Evolutionary conservation across 371 early-diverging fungal genomes (phyloP), one percentile per base, ranked within the genome.

Genomic region (Chytridium lagenaria): DNA sequence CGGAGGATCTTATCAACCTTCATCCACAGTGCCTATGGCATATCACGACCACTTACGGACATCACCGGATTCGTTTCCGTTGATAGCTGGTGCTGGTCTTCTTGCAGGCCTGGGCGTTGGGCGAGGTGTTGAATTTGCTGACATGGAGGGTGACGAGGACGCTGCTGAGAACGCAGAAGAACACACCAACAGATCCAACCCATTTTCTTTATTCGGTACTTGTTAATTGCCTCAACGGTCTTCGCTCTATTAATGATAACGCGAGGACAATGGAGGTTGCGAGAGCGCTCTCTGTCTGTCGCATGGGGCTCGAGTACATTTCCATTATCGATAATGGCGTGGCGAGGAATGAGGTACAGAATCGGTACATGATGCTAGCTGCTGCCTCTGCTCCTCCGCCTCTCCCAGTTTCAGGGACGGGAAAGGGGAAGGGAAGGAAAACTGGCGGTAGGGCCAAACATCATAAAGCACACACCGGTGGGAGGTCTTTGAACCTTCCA

Each of bases 281-380:
- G 10, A 44, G 71, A 19, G 76, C 70, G 12, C 33, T 76, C 39
- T 34, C 70, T 39, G 76, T 67, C 30, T 76, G 76, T 49, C 71
- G 67, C 23, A 36, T 71, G 49, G 76, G 76, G 16, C 33, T 76
- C 44, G 76, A 76, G 23, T 76, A 70, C 63, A 65, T 76, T 30
- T 49, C 39, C 16, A 67, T 71, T 12, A 40, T 76, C 44, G 70
- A 64, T 33, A 68, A 66, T 22, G 52, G 68, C 3, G 71, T 61
- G 15, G 76, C 67, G 16, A 31, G 64, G 44, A 68, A 49, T 28
- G 68, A 65, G 38, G 68, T 44, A 22, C 55, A 71, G 33, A 26
- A 55, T 22, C 68, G 67, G 10, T 34, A 59, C 40, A 52, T 36
- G 59, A n/a, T 70, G 67, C 26, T 37, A 28, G 51, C 66, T 22